Conservation (phyloP, 2,329 filamentous ascomycete species). For the Achaetomium macrosporum region DNA sequence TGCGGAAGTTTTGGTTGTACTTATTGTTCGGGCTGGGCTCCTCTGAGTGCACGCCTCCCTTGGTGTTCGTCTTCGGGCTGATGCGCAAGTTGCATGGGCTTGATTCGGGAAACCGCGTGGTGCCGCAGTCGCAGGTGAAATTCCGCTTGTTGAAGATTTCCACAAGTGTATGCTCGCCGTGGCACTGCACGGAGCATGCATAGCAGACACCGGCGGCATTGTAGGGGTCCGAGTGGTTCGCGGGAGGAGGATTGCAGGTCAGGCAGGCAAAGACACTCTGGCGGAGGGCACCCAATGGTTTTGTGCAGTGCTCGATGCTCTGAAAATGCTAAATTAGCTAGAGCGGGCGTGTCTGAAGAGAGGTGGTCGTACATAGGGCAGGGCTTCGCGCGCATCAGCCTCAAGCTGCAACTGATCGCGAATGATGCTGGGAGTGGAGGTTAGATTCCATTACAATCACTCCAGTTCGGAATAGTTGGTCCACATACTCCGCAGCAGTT, state of each 20-base stretch:
- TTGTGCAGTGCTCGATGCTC: conserved; percentile 92
- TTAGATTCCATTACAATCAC: conserved; percentile 3
- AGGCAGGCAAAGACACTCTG: conserved; percentile 89
- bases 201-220: conserved; percentile 85
- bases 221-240: conserved; percentile 55
- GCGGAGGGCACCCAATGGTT: conserved; percentile 78
- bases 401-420: conserved; percentile 85
- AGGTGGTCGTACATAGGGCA: conserved; percentile 70
- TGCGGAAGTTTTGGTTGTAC: conserved; percentile 95
- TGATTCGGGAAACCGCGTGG: conserved; percentile 64
- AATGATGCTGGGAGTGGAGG: conserved; percentile 59
- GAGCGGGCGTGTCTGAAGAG: neutral
- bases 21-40: conserved; percentile 66
- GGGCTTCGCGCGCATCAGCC: conserved; percentile 86
- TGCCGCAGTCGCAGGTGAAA: conserved; percentile 95
- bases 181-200: conserved; percentile 92
- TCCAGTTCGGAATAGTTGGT: neutral
- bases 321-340: conserved; percentile 33
- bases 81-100: conserved; percentile 71
- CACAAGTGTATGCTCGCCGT: conserved; percentile 89
- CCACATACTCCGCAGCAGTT: conserved; percentile 61
- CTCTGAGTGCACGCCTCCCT: conserved; percentile 72
- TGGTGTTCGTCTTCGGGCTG: conserved; percentile 65
- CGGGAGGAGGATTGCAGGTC: conserved; percentile 81
- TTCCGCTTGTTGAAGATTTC: conserved; percentile 95